phyloP scores from a whole-genome alignment of 225 moss, liverwort and hornwort genomes.

The Pseudoscleropodium purum region DNA sequence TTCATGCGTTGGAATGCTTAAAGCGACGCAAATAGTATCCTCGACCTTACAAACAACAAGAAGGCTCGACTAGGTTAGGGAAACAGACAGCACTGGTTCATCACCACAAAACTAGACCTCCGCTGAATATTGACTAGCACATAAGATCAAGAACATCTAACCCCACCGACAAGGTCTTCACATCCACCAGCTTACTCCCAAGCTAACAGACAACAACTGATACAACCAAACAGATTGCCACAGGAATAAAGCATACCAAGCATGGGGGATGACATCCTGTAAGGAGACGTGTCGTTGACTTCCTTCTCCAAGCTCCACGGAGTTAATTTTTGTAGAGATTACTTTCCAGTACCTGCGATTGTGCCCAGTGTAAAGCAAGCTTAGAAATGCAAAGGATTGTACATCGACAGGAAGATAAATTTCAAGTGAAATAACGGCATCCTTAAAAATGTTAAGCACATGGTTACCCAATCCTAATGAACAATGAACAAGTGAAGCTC shows the following conservation, averaged over 20 bases:
- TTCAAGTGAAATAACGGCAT: background rate
- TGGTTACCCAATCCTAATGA: background rate
- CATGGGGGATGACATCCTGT: background rate
- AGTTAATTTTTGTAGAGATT: background rate
- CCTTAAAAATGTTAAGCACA: background rate
- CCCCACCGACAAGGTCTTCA: background rate
- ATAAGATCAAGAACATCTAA: background rate
- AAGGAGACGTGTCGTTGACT: background rate
- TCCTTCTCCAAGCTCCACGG: background rate
- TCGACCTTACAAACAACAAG: too few relatives aligned
- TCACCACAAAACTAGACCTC: background rate
- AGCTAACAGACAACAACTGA: background rate
- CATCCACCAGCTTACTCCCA: background rate
- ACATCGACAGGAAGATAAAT: background rate
- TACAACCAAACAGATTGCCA: background rate
- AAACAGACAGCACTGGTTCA: background rate
- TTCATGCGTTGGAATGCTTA: background rate
- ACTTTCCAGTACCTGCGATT: background rate
- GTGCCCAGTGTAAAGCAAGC: background rate
- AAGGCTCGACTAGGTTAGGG: background rate
- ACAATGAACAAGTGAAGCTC: background rate
- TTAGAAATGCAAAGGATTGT: background rate
- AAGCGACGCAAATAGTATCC: background rate
- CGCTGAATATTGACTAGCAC: background rate
- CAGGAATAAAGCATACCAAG: background rate